Conservation (phyloP, 768 basidiomycete species). For the Rhodotorula babjevae region DNA sequence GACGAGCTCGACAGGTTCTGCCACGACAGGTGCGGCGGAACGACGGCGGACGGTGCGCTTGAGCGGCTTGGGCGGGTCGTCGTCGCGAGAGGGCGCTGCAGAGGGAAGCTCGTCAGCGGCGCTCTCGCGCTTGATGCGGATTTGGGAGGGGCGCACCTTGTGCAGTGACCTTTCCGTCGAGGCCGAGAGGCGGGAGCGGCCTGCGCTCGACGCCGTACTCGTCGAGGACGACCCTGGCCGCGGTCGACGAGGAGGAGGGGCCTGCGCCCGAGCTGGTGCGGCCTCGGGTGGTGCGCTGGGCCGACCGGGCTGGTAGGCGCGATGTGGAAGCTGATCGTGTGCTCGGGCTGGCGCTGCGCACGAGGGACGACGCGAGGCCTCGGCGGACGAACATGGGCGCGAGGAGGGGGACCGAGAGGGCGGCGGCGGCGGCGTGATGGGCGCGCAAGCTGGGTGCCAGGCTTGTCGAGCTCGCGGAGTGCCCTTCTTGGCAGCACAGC, state of each 20-base stretch:
- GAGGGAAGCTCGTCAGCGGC: too few species aligned
- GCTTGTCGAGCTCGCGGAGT: too few species aligned
- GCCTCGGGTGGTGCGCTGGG: neutral
- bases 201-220: constrained; percentile 22
- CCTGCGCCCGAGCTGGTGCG: neutral
- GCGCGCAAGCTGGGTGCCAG: too few species aligned
- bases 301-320: too few species aligned
- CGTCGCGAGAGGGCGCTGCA: neutral
- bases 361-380: neutral
- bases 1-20: too few species aligned
- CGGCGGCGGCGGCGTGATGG: too few species aligned
- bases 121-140: too few species aligned
- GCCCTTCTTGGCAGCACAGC: too few species aligned
- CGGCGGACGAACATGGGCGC: neutral
- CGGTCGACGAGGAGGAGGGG: too few species aligned
- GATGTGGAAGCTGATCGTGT: neutral
- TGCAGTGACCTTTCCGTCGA: neutral
- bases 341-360: neutral
- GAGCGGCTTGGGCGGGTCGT: neutral
- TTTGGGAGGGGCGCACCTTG: neutral
- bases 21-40: neutral
- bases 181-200: constrained; percentile 7
- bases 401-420: too few species aligned
- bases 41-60: neutral
- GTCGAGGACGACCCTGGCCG: constrained; percentile 11